Percentiles rank a stretch among this genome's conserved stretches.
Conservation (phyloP, 306 rosid species). For the Cicer pinnatifidum region DNA sequence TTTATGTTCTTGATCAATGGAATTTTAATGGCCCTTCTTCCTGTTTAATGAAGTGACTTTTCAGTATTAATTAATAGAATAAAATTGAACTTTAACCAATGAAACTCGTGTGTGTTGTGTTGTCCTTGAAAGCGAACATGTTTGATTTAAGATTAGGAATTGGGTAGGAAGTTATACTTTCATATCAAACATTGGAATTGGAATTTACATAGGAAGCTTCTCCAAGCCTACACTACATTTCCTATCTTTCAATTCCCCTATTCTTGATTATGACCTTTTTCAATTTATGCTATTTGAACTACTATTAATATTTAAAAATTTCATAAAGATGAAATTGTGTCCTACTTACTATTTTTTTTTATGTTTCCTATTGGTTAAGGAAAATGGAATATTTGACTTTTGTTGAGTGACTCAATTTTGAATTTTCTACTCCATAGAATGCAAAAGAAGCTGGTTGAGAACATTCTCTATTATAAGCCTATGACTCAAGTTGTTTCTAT, state of each 20-base stretch:
- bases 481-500: constrained; percentile 19
- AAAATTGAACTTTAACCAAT: background rate
- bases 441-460: constrained; percentile 15
- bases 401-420: constrained; percentile 39
- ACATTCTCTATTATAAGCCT: constrained; percentile 17
- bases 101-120: constrained; percentile 12
- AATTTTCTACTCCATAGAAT: constrained; percentile 32
- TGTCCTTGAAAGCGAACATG: constrained; percentile 16
- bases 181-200: constrained; percentile 29
- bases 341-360: constrained; percentile 10
- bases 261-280: constrained; percentile 24
- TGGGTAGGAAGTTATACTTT: constrained; percentile 20
- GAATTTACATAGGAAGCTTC: constrained; percentile 22
- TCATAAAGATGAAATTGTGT: background rate
- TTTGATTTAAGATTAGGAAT: constrained; percentile 32
- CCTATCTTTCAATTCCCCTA: constrained; percentile 1
- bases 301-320: background rate
- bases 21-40: constrained; percentile 17
- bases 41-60: constrained; percentile 34
- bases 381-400: constrained; percentile 32
- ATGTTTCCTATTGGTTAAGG: constrained; percentile 11
- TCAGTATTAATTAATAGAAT: background rate
- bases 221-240: constrained; percentile 15
- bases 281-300: constrained; percentile 10
- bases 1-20: constrained; percentile 11